Evolutionary conservation across 2,329 filamentous ascomycete species (phyloP).

Genomic region (Cordyceps javanica): DNA sequence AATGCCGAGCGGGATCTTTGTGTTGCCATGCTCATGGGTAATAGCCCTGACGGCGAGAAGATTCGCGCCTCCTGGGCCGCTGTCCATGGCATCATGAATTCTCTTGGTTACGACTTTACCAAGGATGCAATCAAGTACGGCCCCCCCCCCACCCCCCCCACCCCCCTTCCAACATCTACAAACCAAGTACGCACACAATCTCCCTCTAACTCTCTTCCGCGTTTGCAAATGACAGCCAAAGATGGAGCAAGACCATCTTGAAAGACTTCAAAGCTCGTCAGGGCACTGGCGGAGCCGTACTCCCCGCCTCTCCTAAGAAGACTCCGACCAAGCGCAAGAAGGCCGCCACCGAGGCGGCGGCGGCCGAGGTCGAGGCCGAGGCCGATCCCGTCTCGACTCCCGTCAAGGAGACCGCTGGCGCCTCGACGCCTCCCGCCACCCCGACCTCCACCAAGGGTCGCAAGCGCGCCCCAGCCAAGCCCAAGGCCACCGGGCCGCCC

Average conservation of each 20-base stretch:
- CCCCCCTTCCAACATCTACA: not conserved
- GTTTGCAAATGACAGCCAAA: constrained; percentile 28
- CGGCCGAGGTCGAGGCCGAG: not conserved
- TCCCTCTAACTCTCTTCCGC: too few species aligned
- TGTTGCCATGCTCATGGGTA: constrained; percentile 27
- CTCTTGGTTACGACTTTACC: constrained; percentile 29
- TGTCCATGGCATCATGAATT: constrained; percentile 25
- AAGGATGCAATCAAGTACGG: constrained; percentile 34
- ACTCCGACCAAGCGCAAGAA: constrained; percentile 9
- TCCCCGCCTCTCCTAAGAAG: not conserved
- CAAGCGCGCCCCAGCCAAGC: constrained; percentile 5
- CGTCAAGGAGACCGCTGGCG: not conserved
- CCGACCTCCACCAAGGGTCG: not conserved
- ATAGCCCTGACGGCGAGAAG: constrained; percentile 21
- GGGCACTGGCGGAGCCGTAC: too few species aligned
- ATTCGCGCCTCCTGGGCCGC: constrained; percentile 28
- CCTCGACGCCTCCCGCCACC: not conserved
- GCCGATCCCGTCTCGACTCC: not conserved
- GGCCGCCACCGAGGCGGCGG: not conserved
- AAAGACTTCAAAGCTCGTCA: constrained; percentile 31
- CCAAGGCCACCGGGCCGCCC: constrained; percentile 14
- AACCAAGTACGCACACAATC: not conserved
- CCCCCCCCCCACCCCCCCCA: not conserved
- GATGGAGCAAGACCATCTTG: constrained; percentile 33
- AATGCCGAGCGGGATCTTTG: constrained; percentile 33